These are phyloP conservation scores for Linum lewisii DNA, from an alignment of 345 rosid genomes.

Conservation along the genomic window DNA sequence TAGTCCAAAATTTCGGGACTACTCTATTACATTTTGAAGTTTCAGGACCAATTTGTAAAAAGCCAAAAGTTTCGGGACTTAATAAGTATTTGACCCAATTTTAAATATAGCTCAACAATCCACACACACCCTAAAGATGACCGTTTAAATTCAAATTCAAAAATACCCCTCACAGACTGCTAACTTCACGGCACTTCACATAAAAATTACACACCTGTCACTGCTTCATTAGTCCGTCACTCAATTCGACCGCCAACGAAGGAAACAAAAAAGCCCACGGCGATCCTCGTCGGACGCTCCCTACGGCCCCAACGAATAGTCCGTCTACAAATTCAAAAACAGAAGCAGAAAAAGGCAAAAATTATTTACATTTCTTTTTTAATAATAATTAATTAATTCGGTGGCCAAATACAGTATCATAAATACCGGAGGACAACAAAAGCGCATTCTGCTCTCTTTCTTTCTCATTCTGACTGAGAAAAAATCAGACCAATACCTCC, in stretches of 20 bases:
- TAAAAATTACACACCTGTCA: not conserved
- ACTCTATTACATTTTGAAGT: too few relatives aligned
- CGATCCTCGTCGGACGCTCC: not conserved
- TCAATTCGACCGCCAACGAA: too few relatives aligned
- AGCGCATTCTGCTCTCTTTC: not conserved
- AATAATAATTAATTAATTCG: not conserved
- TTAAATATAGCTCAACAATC: too few relatives aligned
- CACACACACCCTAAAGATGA: not conserved
- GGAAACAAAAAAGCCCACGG: not conserved
- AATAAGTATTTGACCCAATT: too few relatives aligned
- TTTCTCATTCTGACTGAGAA: not conserved
- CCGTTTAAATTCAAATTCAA: slow-evolving; percentile 8
- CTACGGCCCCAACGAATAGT: not conserved
- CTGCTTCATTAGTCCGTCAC: not conserved
- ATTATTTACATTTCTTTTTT: too few relatives aligned
- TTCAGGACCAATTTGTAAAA: too few relatives aligned
- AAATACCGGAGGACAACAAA: not conserved
- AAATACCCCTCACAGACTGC: not conserved
- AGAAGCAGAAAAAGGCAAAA: not conserved
- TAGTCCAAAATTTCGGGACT: too few relatives aligned
- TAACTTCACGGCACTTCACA: not conserved
- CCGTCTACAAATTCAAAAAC: not conserved
- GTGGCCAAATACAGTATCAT: not conserved
- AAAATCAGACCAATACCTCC: not conserved
- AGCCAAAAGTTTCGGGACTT: too few relatives aligned